Percentiles rank a stretch among this genome's conserved stretches.
Evolutionary conservation across 176 grass and related monocot genomes (phyloP).

Genomic region (Carex parvula): DNA sequence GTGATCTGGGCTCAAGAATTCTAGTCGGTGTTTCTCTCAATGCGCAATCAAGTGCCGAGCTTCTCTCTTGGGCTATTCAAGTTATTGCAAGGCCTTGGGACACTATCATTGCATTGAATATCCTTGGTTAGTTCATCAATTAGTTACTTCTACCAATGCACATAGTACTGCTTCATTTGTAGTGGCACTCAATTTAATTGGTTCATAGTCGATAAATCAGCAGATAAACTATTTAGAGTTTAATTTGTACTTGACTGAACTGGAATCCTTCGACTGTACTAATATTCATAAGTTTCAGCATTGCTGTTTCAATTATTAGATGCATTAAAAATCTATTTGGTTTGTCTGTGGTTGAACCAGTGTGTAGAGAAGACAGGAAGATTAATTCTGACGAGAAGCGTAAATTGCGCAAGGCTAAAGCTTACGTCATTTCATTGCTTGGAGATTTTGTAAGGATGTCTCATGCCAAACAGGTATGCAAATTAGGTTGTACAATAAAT

Average conservation of each 20-base stretch:
- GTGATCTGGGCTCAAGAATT: slow-evolving; percentile 43
- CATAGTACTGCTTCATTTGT: background rate
- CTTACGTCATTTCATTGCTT: slow-evolving; percentile 79
- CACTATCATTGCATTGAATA: slow-evolving; percentile 71
- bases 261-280: background rate
- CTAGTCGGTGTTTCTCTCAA: slow-evolving; percentile 65
- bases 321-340: background rate
- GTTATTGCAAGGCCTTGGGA: slow-evolving; percentile 59
- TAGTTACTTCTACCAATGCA: background rate
- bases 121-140: slow-evolving; percentile 47
- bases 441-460: slow-evolving; percentile 69
- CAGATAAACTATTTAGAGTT: background rate
- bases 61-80: slow-evolving; percentile 78
- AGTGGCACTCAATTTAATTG: background rate
- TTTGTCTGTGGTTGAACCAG: slow-evolving; percentile 9
- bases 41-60: slow-evolving; percentile 52
- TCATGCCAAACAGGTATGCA: slow-evolving; percentile 73
- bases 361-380: slow-evolving; percentile 31
- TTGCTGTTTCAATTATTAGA: background rate
- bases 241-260: background rate
- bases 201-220: background rate
- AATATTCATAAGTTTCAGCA: background rate
- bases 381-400: slow-evolving; percentile 40
- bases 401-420: slow-evolving; percentile 68
- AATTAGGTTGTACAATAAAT: background rate